phyloP scores from a whole-genome alignment of 2,329 filamentous ascomycete genomes.

The Trichoderma sp. region DNA sequence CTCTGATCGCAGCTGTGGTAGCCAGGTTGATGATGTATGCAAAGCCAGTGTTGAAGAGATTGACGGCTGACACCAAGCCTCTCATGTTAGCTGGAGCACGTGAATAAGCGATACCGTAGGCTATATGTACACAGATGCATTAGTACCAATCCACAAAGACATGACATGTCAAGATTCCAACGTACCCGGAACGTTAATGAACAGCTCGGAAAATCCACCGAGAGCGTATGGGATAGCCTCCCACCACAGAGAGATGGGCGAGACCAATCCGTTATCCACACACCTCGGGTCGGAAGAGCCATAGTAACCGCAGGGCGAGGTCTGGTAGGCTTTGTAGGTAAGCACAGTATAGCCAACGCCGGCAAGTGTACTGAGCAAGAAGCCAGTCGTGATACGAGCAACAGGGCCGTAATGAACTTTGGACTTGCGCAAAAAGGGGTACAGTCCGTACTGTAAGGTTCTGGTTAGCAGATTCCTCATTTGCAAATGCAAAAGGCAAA shows the following conservation, averaged over 20 bases:
- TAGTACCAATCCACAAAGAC: not conserved
- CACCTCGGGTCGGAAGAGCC: slow-evolving; percentile 35
- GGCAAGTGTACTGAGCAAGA: slow-evolving; percentile 52
- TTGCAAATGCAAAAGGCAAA: not conserved
- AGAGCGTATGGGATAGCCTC: slow-evolving; percentile 35
- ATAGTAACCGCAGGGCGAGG: slow-evolving; percentile 50
- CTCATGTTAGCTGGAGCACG: slow-evolving; percentile 56
- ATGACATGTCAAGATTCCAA: not conserved
- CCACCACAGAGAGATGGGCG: slow-evolving; percentile 36
- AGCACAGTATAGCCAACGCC: slow-evolving; percentile 61
- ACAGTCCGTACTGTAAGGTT: slow-evolving; percentile 45
- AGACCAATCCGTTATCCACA: slow-evolving; percentile 34
- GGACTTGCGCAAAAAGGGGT: slow-evolving; percentile 57
- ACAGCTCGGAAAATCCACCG: slow-evolving; percentile 39
- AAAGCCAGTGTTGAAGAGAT: slow-evolving; percentile 52
- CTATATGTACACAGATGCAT: slow-evolving; percentile 31
- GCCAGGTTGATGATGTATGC: slow-evolving; percentile 52
- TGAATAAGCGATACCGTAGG: slow-evolving; percentile 57
- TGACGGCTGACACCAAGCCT: slow-evolving; percentile 54
- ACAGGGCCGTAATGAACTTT: slow-evolving; percentile 62
- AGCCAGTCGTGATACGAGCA: slow-evolving; percentile 60
- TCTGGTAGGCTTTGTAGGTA: slow-evolving; percentile 62
- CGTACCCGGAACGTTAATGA: slow-evolving; percentile 35
- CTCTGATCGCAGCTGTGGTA: slow-evolving; percentile 50
- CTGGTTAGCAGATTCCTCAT: not conserved